phyloP scores from a whole-genome alignment of 2,329 filamentous ascomycete genomes.

The Neonectria punicea region DNA sequence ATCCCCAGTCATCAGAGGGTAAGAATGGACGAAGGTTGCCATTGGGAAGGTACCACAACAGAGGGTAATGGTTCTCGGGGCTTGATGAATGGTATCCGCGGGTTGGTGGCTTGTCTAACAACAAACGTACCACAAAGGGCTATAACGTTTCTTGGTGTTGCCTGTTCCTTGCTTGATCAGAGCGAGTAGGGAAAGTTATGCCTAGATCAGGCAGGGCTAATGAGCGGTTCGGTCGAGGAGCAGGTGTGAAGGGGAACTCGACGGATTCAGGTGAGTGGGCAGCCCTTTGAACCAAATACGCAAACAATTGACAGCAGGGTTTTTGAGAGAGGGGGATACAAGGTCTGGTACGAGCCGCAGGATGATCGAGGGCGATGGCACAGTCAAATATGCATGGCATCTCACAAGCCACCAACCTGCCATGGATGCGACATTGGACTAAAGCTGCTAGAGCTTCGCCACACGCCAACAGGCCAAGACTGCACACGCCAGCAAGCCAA shows the following conservation, averaged over 20 bases:
- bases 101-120: not conserved
- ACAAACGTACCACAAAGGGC: not conserved
- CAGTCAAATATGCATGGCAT: slow-evolving; percentile 28
- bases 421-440: slow-evolving; percentile 15
- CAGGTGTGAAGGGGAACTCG: slow-evolving; percentile 5
- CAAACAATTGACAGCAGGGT: slow-evolving; percentile 8
- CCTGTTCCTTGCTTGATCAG: slow-evolving; percentile 3
- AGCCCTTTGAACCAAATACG: slow-evolving; percentile 8
- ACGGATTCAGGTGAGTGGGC: slow-evolving; percentile 12
- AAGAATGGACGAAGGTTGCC: slow-evolving; percentile 19
- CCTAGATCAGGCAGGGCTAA: slow-evolving; percentile 8
- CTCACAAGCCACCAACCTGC: slow-evolving; percentile 14
- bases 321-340: not conserved
- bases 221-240: slow-evolving; percentile 10
- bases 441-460: slow-evolving; percentile 17
- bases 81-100: not conserved
- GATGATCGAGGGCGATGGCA: slow-evolving; percentile 19
- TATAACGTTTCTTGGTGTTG: not conserved
- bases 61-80: not conserved
- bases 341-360: not conserved
- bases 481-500: slow-evolving; percentile 23
- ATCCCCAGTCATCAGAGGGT: slow-evolving; percentile 2
- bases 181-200: slow-evolving; percentile 6
- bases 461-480: slow-evolving; percentile 23
- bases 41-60: slow-evolving; percentile 5